Evolutionary conservation across 2,329 filamentous ascomycete species (phyloP), one percentile per base, ranked within the genome.

Genomic region (Clonostachys solani): DNA sequence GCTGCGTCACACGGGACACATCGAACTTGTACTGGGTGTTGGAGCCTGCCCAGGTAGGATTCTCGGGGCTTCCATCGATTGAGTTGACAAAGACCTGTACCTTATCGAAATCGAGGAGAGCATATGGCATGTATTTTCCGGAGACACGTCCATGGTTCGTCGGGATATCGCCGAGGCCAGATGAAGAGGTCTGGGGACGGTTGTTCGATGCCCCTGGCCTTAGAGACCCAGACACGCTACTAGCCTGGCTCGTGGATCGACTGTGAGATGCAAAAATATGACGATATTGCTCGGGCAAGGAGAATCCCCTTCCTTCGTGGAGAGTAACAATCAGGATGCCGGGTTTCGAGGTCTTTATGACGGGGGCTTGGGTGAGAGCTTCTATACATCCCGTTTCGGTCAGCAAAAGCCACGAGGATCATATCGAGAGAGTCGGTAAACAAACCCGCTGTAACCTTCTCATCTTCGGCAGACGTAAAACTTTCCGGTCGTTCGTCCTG

Each of bases 21-120:
- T 99, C 94, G 67, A 99, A 99, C 72, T 99, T 99, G 80, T 96
- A 99, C 61, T 95, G 91, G n/a, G 94, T 99, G 68, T 94, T 97
- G 63, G 92, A 90, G 52, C 94, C 94, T 5, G 92, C 92, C 91
- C 94, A 99, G 1, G 96, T 74, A 0, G 94, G 94, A 65, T 95
- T 95, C 68, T 96, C 91, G 12, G 94, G 92, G 42, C 83, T 92
- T 49, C 94, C 94, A 44, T 94, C 94, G 40, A 97, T 92, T 12
- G 94, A 91, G 70, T 96, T 96, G 69, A 97, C 91, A 65, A 99
- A 97, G 48, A 97, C 90, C 67, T 99, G 94, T 54, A 96, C 86
- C 75, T 99, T 99, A 73, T 99, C 94, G 69, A 97, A 99, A 71
- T 99, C 94, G 52, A 99, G 80, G n/a, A 99, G 81, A 38, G 92